Evolutionary conservation across 345 rosid species (phyloP).

Genomic region (Moringa oleifera): DNA sequence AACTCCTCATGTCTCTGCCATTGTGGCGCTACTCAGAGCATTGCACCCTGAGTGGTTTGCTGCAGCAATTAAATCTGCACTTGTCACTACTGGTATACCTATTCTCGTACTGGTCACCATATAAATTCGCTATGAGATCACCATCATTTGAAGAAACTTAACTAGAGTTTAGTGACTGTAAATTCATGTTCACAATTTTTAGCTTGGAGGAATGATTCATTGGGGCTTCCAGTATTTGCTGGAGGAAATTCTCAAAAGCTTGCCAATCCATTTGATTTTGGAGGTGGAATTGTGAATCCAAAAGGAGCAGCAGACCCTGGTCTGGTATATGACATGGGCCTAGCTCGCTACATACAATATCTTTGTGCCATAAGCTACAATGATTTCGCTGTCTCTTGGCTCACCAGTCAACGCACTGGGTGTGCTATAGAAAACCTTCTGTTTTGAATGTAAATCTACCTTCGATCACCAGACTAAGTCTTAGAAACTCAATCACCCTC

Average conservation of each 20-base stretch:
- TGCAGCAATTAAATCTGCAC: conserved; percentile 41
- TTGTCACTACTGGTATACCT: conserved; percentile 37
- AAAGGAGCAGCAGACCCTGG: conserved; percentile 53
- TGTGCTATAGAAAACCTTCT: conserved; percentile 21
- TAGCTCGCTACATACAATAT: conserved; percentile 36
- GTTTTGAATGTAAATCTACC: conserved; percentile 45
- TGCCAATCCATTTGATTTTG: conserved; percentile 49
- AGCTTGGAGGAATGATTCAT: conserved; percentile 37
- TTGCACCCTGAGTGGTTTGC: conserved; percentile 41
- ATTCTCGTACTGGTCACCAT: too few relatives aligned
- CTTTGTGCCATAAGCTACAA: conserved; percentile 39
- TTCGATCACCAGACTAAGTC: conserved; percentile 31
- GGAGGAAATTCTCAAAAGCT: conserved; percentile 29
- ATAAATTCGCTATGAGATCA: background rate
- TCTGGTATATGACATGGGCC: conserved; percentile 47
- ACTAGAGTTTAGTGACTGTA: too few relatives aligned
- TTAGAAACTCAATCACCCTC: conserved; percentile 11
- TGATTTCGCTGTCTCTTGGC: conserved; percentile 40
- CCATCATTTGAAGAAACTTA: background rate
- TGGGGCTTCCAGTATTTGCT: conserved; percentile 34
- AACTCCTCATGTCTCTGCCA: conserved; percentile 32
- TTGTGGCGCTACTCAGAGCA: conserved; percentile 34
- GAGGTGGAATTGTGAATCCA: conserved; percentile 62
- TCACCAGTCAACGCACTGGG: conserved; percentile 21
- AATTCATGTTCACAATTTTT: too few relatives aligned